Base-by-base conservation (phyloP, 176 grass and related monocot species). In the Oryza brachyantha region DNA sequence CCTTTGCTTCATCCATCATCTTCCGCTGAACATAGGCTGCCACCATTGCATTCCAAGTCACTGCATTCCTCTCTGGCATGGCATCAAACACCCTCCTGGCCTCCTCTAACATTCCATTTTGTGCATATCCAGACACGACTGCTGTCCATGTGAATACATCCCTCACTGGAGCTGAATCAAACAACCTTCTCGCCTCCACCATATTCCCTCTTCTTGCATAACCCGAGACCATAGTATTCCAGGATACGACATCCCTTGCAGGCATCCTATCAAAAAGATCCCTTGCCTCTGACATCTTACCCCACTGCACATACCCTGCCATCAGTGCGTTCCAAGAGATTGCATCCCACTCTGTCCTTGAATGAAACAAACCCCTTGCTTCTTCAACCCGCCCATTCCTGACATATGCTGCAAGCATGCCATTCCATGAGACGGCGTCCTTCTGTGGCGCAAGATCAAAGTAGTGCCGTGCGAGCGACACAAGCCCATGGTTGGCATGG, bases 61-160 rank as follows among this genome's bases (percentile, higher is more conserved):
- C 92, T 1, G 84, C 39, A 36, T 98, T 94, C 66, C 90, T 84
- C 60, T 94, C 83, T 9, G 92, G 95, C 95, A 98, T 98, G 69
- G 68, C 86, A 79, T 94, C 87, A 74, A 98, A 98, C 66, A 90
- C 74, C 75, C 29, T 77, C 70, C 85, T 88, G 24, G 92, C 85
- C 61, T 94, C 92, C 24, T 87, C 87, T 8, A 98, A 70, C 83
- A 90, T 92, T 34, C 92, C 92, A 75, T 98, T 98, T 61, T 94
- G 90, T 16, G 95, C 90, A 62, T 93, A 98, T 0, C 95, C 95
- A 62, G 92, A 98, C 14, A 98, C 78, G 59, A 94, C 57, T 10
- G 95, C 92, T 5, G 92, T 98, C 90, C 95, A 98, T 13, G 90
- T 98, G 79, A 94, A 98, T 7, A 98, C 92, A 29, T 98, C 95